Evolutionary conservation across 768 basidiomycete species (phyloP).

Genomic region (Leucosporidium yakuticum): DNA sequence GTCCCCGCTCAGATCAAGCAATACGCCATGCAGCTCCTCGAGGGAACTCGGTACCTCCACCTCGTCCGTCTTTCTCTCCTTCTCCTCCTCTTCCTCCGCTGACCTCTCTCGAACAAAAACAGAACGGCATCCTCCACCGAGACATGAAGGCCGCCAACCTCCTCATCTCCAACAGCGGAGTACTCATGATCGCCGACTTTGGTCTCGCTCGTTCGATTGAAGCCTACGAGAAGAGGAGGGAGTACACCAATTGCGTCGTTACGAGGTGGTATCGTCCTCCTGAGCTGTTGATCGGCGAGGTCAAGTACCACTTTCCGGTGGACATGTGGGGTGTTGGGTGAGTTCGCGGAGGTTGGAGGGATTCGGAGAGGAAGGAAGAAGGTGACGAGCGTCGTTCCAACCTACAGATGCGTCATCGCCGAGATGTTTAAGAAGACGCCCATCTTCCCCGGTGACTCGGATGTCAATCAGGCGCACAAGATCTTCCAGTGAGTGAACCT

Average conservation of each 20-base stretch:
- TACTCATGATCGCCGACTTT: constrained; percentile 87
- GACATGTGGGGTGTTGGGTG: constrained; percentile 98
- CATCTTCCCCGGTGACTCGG: constrained; percentile 78
- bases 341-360: constrained; percentile 44
- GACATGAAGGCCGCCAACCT: constrained; percentile 99
- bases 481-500: constrained; percentile 56
- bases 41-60: constrained; percentile 95
- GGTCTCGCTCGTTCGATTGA: constrained; percentile 67
- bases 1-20: constrained; percentile 83
- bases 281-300: constrained; percentile 79
- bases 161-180: constrained; percentile 79
- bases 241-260: constrained; percentile 93
- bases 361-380: too few relatives aligned
- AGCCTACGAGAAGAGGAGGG: constrained; percentile 37
- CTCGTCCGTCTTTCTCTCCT: constrained; percentile 51
- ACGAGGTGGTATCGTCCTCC: constrained; percentile 93
- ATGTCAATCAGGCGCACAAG: constrained; percentile 83
- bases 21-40: constrained; percentile 92
- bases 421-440: constrained; percentile 89
- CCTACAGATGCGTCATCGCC: constrained; percentile 76
- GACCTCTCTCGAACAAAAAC: not conserved
- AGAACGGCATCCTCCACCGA: constrained; percentile 96
- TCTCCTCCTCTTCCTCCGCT: not conserved
- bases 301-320: constrained; percentile 84
- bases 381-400: not conserved